phyloP scores from a whole-genome alignment of 2,329 filamentous ascomycete species.

The Rhinocladiella similis region DNA sequence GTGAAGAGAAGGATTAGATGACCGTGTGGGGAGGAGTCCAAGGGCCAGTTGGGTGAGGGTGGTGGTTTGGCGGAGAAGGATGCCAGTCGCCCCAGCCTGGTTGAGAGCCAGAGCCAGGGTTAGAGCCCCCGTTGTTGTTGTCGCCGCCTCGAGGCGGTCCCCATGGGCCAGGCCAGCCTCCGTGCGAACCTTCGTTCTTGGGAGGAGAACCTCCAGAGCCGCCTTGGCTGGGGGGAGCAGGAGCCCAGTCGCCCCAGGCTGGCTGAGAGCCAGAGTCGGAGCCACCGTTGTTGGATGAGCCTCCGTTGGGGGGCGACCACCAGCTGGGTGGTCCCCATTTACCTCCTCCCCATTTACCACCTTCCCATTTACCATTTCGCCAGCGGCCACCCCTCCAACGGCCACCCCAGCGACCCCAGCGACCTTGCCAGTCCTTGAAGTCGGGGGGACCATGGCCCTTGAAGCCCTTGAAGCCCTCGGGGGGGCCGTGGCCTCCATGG shows the following conservation, averaged over 20 bases:
- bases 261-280: not conserved
- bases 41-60: not conserved
- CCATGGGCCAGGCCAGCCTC: not conserved
- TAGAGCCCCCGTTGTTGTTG: not conserved
- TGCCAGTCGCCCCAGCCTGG: not conserved
- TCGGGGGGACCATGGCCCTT: too few relatives aligned
- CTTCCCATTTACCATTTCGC: not conserved
- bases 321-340: too few relatives aligned
- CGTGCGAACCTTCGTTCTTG: too few relatives aligned
- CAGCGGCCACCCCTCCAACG: slow-evolving; percentile 1
- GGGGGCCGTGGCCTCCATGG: not conserved
- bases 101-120: too few relatives aligned
- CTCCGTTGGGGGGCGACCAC: not conserved
- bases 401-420: not conserved
- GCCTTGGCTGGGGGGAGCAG: too few relatives aligned
- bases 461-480: not conserved
- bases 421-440: not conserved
- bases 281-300: not conserved
- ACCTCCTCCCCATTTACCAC: not conserved
- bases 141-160: not conserved
- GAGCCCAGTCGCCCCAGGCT: too few relatives aligned
- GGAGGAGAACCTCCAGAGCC: too few relatives aligned
- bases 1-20: not conserved
- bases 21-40: not conserved
- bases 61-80: not conserved